phyloP scores from a whole-genome alignment of 2,329 filamentous ascomycete species.

The Hypoxylon sp. region DNA sequence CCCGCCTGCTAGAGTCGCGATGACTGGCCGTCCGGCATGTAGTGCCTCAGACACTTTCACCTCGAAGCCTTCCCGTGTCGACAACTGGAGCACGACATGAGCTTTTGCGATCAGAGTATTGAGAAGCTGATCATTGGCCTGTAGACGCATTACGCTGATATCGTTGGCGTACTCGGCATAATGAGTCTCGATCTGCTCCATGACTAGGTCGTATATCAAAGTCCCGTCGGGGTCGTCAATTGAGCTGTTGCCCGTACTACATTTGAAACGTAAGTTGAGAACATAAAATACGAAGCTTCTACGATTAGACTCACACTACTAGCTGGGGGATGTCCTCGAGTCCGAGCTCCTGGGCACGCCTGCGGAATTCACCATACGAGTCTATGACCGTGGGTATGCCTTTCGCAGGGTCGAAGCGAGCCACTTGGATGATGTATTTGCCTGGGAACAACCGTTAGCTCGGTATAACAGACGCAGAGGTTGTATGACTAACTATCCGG shows the following conservation, averaged over 20 bases:
- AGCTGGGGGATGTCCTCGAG: slow-evolving; percentile 75
- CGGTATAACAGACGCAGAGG: neutral
- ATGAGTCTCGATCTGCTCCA: slow-evolving; percentile 73
- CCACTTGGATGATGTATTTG: slow-evolving; percentile 84
- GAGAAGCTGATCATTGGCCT: slow-evolving; percentile 83
- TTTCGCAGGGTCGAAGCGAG: slow-evolving; percentile 87
- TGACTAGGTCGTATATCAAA: slow-evolving; percentile 79
- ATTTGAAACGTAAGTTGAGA: slow-evolving; percentile 9
- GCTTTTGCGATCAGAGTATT: slow-evolving; percentile 82
- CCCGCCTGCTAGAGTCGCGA: slow-evolving; percentile 81
- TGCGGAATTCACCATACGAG: slow-evolving; percentile 80
- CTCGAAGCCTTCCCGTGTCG: slow-evolving; percentile 86
- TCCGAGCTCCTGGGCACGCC: slow-evolving; percentile 68
- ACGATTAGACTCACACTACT: slow-evolving; percentile 67
- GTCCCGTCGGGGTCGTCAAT: slow-evolving; percentile 85
- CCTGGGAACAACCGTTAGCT: slow-evolving; percentile 56
- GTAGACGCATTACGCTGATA: slow-evolving; percentile 82
- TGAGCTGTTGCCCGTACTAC: slow-evolving; percentile 76
- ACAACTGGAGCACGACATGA: slow-evolving; percentile 82
- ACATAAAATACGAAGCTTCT: neutral
- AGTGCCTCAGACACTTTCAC: slow-evolving; percentile 89
- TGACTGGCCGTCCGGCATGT: slow-evolving; percentile 83
- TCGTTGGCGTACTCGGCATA: slow-evolving; percentile 75
- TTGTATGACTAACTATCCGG: slow-evolving; percentile 61
- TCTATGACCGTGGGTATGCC: slow-evolving; percentile 84